Conservation (phyloP, 2,329 filamentous ascomycete species). For the Coleophoma cylindrospora region DNA sequence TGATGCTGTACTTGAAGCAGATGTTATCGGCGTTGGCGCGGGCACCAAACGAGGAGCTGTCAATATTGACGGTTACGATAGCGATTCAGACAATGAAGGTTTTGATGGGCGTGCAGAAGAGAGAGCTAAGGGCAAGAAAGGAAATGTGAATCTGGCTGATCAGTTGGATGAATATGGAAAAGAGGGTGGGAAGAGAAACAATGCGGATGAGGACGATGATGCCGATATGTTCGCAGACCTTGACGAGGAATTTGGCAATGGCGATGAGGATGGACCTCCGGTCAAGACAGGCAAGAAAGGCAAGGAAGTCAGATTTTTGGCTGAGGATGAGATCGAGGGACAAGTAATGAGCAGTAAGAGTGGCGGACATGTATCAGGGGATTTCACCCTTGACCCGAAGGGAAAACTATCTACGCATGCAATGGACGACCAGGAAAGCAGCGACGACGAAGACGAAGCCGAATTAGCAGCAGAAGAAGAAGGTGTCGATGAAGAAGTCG, state of each 20-base stretch:
- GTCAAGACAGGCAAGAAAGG: slow-evolving; percentile 51
- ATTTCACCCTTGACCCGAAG: slow-evolving; percentile 56
- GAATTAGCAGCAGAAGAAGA: slow-evolving; percentile 72
- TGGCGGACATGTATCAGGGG: slow-evolving; percentile 59
- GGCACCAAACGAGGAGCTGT: slow-evolving; percentile 88
- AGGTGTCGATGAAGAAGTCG: slow-evolving; percentile 82
- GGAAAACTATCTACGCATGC: slow-evolving; percentile 32
- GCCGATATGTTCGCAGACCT: slow-evolving; percentile 82
- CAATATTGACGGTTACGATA: slow-evolving; percentile 95
- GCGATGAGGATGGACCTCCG: slow-evolving; percentile 47
- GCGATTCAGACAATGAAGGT: slow-evolving; percentile 86
- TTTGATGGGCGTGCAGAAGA: slow-evolving; percentile 71
- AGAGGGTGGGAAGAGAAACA: slow-evolving; percentile 26
- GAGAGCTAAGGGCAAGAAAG: slow-evolving; percentile 39
- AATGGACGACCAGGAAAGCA: slow-evolving; percentile 37
- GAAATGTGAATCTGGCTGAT: slow-evolving; percentile 41
- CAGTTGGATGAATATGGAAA: slow-evolving; percentile 49
- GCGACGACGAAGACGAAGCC: slow-evolving; percentile 64
- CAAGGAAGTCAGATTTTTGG: slow-evolving; percentile 57
- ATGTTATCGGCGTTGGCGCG: slow-evolving; percentile 75
- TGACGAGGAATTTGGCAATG: slow-evolving; percentile 51
- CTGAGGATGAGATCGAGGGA: slow-evolving; percentile 66
- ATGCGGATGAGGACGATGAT: slow-evolving; percentile 53
- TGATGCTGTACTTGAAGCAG: slow-evolving; percentile 77
- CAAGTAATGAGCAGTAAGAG: slow-evolving; percentile 70